Percentiles rank a stretch among this genome's conserved stretches.
Evolutionary conservation across 2,329 filamentous ascomycete genomes (phyloP).

Genomic region (Macrophomina phaseolina): DNA sequence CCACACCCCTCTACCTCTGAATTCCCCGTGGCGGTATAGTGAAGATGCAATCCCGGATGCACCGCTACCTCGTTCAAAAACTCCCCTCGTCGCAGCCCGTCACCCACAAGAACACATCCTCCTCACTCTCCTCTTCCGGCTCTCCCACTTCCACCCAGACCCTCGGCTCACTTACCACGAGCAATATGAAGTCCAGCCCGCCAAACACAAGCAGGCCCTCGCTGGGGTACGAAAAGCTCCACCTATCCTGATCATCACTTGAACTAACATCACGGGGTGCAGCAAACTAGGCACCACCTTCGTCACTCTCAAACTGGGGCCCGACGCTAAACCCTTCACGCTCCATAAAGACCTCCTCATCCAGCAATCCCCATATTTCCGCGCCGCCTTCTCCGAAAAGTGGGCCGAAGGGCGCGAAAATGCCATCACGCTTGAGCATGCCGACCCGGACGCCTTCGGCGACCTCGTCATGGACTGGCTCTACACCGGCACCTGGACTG

Average conservation of each 20-base stretch:
- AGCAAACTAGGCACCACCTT: not conserved
- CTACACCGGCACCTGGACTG: not conserved
- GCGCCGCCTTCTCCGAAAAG: not conserved
- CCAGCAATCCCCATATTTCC: not conserved
- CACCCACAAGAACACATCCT: not conserved
- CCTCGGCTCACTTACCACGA: not conserved
- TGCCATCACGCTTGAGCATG: not conserved
- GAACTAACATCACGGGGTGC: not conserved
- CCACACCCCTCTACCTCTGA: no score
- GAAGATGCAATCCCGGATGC: not conserved
- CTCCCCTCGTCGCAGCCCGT: not conserved
- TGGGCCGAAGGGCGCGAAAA: not conserved
- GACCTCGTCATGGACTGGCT: constrained; percentile 2
- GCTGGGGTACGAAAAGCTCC: not conserved
- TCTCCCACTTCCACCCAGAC: not conserved
- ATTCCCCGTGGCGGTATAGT: no score
- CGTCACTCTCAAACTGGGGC: not conserved
- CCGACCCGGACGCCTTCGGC: not conserved
- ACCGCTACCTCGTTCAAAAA: not conserved
- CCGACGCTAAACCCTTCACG: not conserved
- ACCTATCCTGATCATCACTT: not conserved
- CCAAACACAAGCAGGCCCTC: not conserved
- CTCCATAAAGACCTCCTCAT: not conserved
- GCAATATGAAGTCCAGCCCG: not conserved
- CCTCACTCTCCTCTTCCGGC: not conserved